A percentile compares a stretch with the other conserved stretches of the same genome.
phyloP scores from a whole-genome alignment of 257 asterid genomes.

The Agastache rugosa region DNA sequence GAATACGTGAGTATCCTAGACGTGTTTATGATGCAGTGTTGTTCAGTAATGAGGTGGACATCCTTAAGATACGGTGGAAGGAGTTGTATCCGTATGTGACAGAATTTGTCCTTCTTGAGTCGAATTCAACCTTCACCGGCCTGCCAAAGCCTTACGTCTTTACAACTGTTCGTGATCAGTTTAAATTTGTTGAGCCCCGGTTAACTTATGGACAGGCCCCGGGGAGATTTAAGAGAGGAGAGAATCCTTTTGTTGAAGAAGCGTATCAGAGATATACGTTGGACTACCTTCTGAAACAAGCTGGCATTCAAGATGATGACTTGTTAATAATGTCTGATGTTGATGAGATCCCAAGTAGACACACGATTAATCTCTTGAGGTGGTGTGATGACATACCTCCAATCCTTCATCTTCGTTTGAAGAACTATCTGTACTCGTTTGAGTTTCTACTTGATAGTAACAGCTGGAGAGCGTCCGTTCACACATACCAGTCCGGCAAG shows the following conservation, averaged over 20 bases:
- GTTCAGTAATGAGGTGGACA: conserved; percentile 81
- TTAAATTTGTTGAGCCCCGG: conserved; percentile 73
- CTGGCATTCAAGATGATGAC: conserved; percentile 90
- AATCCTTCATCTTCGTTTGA: conserved; percentile 74
- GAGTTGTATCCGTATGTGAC: conserved; percentile 80
- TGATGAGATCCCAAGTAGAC: conserved; percentile 84
- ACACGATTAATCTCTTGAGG: conserved; percentile 73
- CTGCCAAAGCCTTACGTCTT: conserved; percentile 76
- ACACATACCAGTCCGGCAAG: conserved; percentile 68
- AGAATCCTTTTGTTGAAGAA: conserved; percentile 87
- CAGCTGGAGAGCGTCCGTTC: conserved; percentile 93
- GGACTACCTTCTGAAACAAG: conserved; percentile 71
- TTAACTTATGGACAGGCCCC: conserved; percentile 72
- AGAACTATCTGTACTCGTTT: conserved; percentile 77
- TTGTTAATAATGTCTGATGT: conserved; percentile 89
- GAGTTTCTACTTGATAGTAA: conserved; percentile 72
- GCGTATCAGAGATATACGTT: conserved; percentile 81
- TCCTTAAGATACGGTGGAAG: conserved; percentile 82
- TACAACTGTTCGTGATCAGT: conserved; percentile 53
- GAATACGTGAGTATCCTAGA: conserved; percentile 74
- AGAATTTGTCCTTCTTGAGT: conserved; percentile 79
- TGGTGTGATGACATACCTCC: conserved; percentile 88
- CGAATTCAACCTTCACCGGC: conserved; percentile 86
- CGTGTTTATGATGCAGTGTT: conserved; percentile 85
- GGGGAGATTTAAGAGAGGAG: conserved; percentile 72